Percentiles rank a stretch among this genome's conserved stretches.
Evolutionary conservation across 768 basidiomycete species (phyloP).

Genomic region (Leucogyrophana mollusca): DNA sequence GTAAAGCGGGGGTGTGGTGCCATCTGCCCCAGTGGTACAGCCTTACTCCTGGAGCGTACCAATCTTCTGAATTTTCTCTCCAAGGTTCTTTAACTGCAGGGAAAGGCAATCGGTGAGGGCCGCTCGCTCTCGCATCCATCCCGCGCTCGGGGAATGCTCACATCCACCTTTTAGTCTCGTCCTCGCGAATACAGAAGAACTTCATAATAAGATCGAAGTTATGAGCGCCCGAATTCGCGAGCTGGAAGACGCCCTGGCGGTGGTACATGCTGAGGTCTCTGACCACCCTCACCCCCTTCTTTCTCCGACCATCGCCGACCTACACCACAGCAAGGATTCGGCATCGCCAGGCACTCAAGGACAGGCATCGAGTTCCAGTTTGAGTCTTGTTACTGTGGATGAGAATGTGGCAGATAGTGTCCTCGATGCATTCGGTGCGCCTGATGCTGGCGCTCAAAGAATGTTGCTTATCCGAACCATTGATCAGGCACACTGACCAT

Average conservation of each 20-base stretch:
- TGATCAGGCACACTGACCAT: slow-evolving; percentile 55
- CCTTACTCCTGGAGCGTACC: slow-evolving; percentile 9
- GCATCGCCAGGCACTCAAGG: slow-evolving; percentile 7
- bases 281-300: slow-evolving; percentile 52
- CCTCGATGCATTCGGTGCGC: slow-evolving; percentile 49
- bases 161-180: slow-evolving; percentile 38
- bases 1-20: slow-evolving; percentile 70
- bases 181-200: slow-evolving; percentile 67
- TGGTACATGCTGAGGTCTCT: slow-evolving; percentile 46
- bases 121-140: neutral
- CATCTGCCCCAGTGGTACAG: slow-evolving; percentile 73
- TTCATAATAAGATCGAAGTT: slow-evolving; percentile 62
- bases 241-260: slow-evolving; percentile 57
- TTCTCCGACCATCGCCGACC: slow-evolving; percentile 18
- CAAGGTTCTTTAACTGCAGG: slow-evolving; percentile 55
- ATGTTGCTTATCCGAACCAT: neutral
- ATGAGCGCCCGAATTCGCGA: slow-evolving; percentile 55
- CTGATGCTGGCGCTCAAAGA: neutral
- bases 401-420: slow-evolving; percentile 41
- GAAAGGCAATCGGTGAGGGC: slow-evolving; percentile 52
- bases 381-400: neutral
- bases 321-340: slow-evolving; percentile 27
- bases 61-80: slow-evolving; percentile 1
- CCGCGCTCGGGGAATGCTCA: neutral
- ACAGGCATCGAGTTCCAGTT: neutral